These are phyloP conservation scores for Lachancea dasiensis DNA, from an alignment of 805 yeast species.

Conservation along the genomic window DNA sequence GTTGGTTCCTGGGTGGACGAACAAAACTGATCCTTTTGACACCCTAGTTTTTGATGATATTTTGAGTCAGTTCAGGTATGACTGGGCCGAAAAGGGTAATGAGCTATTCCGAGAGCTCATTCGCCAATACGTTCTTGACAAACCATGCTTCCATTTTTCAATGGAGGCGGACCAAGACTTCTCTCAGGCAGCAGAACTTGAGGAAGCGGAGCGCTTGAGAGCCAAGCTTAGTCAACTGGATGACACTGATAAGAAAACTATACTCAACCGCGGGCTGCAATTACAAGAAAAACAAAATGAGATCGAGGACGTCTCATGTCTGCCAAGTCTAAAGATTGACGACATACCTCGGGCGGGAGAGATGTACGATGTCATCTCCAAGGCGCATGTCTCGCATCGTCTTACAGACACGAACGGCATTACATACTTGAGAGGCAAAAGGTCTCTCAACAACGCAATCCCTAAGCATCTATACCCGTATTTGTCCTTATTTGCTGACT, in stretches of 20 bases:
- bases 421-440: constrained; percentile 65
- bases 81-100: constrained; percentile 49
- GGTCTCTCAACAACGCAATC: constrained; percentile 46
- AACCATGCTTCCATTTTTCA: constrained; percentile 62
- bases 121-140: constrained; percentile 42
- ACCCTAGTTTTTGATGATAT: constrained; percentile 58
- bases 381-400: constrained; percentile 38
- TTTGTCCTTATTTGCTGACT: constrained; percentile 69
- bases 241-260: constrained; percentile 49
- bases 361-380: constrained; percentile 33
- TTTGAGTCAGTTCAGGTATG: constrained; percentile 53
- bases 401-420: constrained; percentile 75
- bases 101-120: constrained; percentile 55
- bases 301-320: constrained; percentile 64
- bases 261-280: constrained; percentile 54
- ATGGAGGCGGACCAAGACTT: constrained; percentile 67
- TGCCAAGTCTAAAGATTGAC: constrained; percentile 68
- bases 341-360: constrained; percentile 66
- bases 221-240: constrained; percentile 39
- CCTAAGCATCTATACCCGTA: constrained; percentile 62
- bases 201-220: constrained; percentile 52
- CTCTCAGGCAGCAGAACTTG: constrained; percentile 43
- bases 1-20: constrained; percentile 80
- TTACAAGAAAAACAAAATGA: constrained; percentile 60
- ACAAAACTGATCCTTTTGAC: constrained; percentile 70